These are phyloP conservation scores for Carex pumila DNA, from an alignment of 176 grass and related monocot species.

Conservation along the genomic window DNA sequence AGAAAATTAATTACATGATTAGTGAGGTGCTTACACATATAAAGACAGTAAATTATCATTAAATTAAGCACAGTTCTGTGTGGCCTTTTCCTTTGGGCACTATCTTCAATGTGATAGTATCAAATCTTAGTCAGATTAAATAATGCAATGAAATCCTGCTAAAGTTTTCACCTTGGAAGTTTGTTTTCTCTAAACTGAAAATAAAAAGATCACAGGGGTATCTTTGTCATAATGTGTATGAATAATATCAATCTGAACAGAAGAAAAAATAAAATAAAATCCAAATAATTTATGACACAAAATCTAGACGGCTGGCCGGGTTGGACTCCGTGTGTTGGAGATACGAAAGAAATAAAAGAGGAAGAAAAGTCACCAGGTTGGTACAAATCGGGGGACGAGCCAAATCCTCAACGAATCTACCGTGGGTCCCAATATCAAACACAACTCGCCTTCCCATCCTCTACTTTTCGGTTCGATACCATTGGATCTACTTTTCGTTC, in stretches of 20 bases:
- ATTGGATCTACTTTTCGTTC: too few species aligned
- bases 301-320: slow-evolving; percentile 21
- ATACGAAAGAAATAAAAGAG: not conserved
- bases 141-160: too few species aligned
- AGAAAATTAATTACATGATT: too few species aligned
- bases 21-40: too few species aligned
- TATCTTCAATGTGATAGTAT: too few species aligned
- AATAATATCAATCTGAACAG: too few species aligned
- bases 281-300: slow-evolving; percentile 6
- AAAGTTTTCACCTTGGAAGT: too few species aligned
- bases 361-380: not conserved
- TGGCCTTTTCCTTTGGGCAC: too few species aligned
- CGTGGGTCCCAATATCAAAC: slow-evolving; percentile 3
- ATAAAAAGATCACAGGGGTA: not conserved
- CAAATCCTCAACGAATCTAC: slow-evolving; percentile 48
- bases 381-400: slow-evolving; percentile 25
- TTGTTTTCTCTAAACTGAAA: not conserved
- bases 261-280: slow-evolving; percentile 1
- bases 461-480: too few species aligned
- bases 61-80: too few species aligned
- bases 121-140: too few species aligned
- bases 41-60: too few species aligned
- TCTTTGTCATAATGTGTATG: not conserved
- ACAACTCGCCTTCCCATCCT: slow-evolving; percentile 25
- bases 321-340: slow-evolving; percentile 7